Conservation (phyloP, 2,329 filamentous ascomycete species). For the Neopestalotiopsis sp. region DNA sequence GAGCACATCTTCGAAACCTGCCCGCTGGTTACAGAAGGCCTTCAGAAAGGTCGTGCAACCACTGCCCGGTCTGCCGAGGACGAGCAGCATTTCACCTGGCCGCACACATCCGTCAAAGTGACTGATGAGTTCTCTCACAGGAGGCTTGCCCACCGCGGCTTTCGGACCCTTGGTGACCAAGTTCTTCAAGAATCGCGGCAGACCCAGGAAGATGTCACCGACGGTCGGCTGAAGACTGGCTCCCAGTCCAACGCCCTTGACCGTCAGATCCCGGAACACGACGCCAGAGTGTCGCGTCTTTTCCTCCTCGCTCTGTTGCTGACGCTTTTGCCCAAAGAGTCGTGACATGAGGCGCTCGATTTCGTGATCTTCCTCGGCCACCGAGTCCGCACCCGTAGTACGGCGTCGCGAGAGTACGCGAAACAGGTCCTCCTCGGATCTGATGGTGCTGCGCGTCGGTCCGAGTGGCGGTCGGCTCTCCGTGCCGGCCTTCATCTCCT, state of each 20-base stretch:
- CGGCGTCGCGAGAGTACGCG: constrained; percentile 53
- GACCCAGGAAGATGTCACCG: constrained; percentile 40
- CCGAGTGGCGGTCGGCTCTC: constrained; percentile 26
- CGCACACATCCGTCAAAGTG: constrained; percentile 62
- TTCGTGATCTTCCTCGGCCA: constrained; percentile 51
- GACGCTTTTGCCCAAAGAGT: constrained; percentile 72
- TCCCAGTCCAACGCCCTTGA: constrained; percentile 72
- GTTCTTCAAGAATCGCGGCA: constrained; percentile 33
- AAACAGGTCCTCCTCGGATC: constrained; percentile 59
- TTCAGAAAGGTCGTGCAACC: constrained; percentile 65
- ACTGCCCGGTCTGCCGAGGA: constrained; percentile 50
- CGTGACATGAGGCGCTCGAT: constrained; percentile 69
- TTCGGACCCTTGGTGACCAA: constrained; percentile 34
- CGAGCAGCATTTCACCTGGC: constrained; percentile 57
- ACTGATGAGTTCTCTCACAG: constrained; percentile 45
- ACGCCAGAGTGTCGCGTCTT: constrained; percentile 73
- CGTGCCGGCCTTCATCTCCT: constrained; percentile 33
- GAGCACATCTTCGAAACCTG: constrained; percentile 46
- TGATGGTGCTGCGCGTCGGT: constrained; percentile 31
- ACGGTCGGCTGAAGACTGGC: constrained; percentile 57
- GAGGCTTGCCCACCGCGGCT: constrained; percentile 42
- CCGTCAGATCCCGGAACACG: constrained; percentile 72
- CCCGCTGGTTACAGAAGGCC: constrained; percentile 69
- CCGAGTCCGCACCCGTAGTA: constrained; percentile 32
- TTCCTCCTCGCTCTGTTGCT: constrained; percentile 71